Base-by-base conservation (phyloP, 177 flowering plant species). In the Vitis hybrid region DNA sequence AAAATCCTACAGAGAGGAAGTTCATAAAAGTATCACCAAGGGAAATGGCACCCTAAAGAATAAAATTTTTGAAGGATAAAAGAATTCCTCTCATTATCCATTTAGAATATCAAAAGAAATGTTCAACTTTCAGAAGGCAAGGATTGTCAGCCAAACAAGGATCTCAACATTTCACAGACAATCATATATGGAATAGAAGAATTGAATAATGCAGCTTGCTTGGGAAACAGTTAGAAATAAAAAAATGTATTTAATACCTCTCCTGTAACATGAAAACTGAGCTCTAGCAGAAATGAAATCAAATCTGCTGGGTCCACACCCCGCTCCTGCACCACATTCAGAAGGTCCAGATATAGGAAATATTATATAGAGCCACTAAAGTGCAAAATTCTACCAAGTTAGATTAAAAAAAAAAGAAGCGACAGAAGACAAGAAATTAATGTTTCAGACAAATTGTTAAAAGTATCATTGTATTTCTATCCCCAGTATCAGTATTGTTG, bases 221-320 rank as follows among this genome's bases (percentile, higher is more conserved):
- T 54, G 16, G 3, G 30, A 48, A 40, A 11, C 21, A 61, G 24
- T 52, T 52, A 18, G 10, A n/a, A 55, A 30, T 5, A 16, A 40
- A 35, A 4, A 6, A 35, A 35, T 14, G 15, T 9, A 10, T 61
- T 8, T 27, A 52, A 51, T 83, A 94, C 98, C 97, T 94, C 84
- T 30, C 98, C 98, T 21, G 89, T 82, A 60, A 76, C 88, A 80
- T 94, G 98, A 79, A 92, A 94, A 74, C 98, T 94, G 69, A 94
- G 91, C 82, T 94, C 98, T 30, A 94, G 81, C 27, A 94, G 78
- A 81, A 94, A 94, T 6, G 97, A 86, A 74, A 94, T 94, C 74
- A 94, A 72, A 76, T 94, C 97, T 32, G 94, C 84, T 12, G 94
- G 79, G 80, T 91, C 97, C 52, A 88, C 78, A 60, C 89, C 93